A percentile compares a stretch with the other conserved stretches of the same genome.
phyloP scores from a whole-genome alignment of 2,329 filamentous ascomycete species.

The Coniosporium tulheliwenetii region DNA sequence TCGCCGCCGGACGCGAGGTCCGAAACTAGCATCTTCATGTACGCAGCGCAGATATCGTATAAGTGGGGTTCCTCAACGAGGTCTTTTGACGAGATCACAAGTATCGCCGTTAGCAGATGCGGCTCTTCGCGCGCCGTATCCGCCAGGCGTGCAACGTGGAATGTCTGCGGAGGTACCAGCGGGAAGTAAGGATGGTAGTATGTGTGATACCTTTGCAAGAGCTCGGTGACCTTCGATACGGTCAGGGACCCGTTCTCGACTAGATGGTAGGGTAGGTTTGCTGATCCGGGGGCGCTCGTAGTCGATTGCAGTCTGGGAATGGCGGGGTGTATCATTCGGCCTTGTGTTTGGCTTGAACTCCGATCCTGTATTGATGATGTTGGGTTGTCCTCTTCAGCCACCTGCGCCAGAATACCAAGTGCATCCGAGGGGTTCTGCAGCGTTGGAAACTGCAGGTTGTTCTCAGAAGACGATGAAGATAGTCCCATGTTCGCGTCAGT shows the following conservation, averaged over 20 bases:
- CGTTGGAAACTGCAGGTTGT: conserved; percentile 21
- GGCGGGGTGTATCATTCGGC: not conserved
- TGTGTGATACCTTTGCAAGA: conserved; percentile 44
- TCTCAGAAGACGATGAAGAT: conserved; percentile 1
- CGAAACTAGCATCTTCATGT: conserved; percentile 56
- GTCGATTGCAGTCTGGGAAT: too few relatives aligned
- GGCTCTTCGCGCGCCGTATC: conserved; percentile 45
- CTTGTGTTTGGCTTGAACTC: not conserved
- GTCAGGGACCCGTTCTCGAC: conserved; percentile 25
- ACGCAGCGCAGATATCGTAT: conserved; percentile 49
- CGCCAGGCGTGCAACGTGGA: conserved; percentile 37
- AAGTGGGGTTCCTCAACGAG: conserved; percentile 46
- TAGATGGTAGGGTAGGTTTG: conserved; percentile 26
- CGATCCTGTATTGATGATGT: not conserved
- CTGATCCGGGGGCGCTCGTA: conserved; percentile 20
- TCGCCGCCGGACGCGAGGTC: conserved; percentile 50
- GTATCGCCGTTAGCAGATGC: conserved; percentile 52
- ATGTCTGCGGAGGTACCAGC: conserved; percentile 45
- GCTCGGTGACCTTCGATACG: conserved; percentile 31
- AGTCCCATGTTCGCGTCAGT: not conserved
- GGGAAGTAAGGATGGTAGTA: conserved; percentile 58
- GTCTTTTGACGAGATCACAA: conserved; percentile 58
- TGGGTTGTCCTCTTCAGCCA: conserved; percentile 14
- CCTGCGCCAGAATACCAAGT: conserved; percentile 30
- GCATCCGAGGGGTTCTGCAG: conserved; percentile 34